Base-by-base conservation (phyloP, 2,329 filamentous ascomycete genomes). In the Stylonectria norvegica region DNA sequence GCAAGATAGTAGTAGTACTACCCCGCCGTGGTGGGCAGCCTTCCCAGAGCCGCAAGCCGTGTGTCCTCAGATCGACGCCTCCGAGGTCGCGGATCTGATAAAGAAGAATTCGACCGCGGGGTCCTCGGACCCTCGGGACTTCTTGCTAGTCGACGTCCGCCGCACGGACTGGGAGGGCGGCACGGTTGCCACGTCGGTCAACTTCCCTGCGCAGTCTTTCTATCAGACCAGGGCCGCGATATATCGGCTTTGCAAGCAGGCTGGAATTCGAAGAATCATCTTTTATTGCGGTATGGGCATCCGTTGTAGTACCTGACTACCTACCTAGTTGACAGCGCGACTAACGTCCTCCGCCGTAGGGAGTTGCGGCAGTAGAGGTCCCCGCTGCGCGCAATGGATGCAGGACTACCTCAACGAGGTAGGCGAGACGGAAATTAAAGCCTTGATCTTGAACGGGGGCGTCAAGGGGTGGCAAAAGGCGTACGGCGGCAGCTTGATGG, bases 161-260 rank as follows among this genome's bases (percentile, higher is more conserved):
- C 65, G 73, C 18, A 68, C 61, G 4, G 76, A 79, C 49, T 73
- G 71, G 63, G 69, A 71, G 53, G 81, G 81, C 18, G 81, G 79
- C 28, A 82, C 78, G 0, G 75, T 85, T 39, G 62, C 63, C 7
- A 72, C 70, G 3, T 80, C 79, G 1, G 65, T 84, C 47, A 79
- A 80, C 48, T 61, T 79, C 11, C 75, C 76, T 1, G 75, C 76
- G 7, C 75, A 79, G 38, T 71, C 67, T 10, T 67, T 79, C 27
- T 76, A 75, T 38, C 70, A 71, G 36, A 72, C 71, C 4, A 65
- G 75, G 5, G 64, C 69, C 4, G 60, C 63, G 5, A 55, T 78
- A 19, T 70, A 77, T 45, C 66, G 67, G 31, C 60, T 80, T 14
- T 72, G 70, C 59, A 70, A 68, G 47, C 65, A 71, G 40, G 75